Conservation (phyloP, 805 yeast species). For the Yamadazyma phyllophila region DNA sequence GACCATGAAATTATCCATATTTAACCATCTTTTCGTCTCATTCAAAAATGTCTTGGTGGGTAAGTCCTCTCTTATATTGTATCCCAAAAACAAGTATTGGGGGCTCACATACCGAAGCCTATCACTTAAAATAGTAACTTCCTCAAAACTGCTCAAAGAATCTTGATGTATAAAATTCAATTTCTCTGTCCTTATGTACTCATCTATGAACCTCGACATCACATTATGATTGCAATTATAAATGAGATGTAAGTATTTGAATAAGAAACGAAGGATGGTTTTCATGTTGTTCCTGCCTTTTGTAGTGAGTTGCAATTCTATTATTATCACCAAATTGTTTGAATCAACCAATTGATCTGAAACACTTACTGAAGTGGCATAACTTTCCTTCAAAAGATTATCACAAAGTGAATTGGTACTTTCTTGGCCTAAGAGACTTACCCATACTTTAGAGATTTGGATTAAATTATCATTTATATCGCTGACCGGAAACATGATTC, state of each 20-base stretch:
- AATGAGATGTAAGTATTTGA: conserved; percentile 16
- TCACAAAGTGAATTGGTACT: conserved; percentile 48
- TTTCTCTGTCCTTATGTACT: conserved; percentile 46
- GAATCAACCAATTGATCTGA: conserved; percentile 39
- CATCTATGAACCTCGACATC: conserved; percentile 44
- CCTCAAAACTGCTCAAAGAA: conserved; percentile 37
- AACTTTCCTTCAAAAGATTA: conserved; percentile 26
- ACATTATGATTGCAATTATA: conserved; percentile 14
- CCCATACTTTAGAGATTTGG: conserved; percentile 40
- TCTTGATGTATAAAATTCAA: conserved; percentile 43
- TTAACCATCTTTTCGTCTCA: conserved; percentile 11
- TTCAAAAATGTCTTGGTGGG: conserved; percentile 3
- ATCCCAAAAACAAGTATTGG: conserved; percentile 13
- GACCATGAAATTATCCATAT: conserved; percentile 10
- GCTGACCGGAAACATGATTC: conserved; percentile 36
- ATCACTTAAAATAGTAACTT: conserved; percentile 42
- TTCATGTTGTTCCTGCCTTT: conserved; percentile 41
- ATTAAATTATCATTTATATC: conserved; percentile 9
- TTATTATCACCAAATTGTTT: conserved; percentile 37
- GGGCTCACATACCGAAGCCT: conserved; percentile 27
- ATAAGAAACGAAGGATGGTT: conserved; percentile 31
- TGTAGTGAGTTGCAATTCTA: conserved; percentile 50
- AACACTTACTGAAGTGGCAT: conserved; percentile 39
- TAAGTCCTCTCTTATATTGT: conserved; percentile 5
- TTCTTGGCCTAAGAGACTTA: conserved; percentile 64